A percentile compares a stretch with the other conserved stretches of the same genome.
Evolutionary conservation across 2,329 filamentous ascomycete species (phyloP).

Genomic region (Cercospora sp.): DNA sequence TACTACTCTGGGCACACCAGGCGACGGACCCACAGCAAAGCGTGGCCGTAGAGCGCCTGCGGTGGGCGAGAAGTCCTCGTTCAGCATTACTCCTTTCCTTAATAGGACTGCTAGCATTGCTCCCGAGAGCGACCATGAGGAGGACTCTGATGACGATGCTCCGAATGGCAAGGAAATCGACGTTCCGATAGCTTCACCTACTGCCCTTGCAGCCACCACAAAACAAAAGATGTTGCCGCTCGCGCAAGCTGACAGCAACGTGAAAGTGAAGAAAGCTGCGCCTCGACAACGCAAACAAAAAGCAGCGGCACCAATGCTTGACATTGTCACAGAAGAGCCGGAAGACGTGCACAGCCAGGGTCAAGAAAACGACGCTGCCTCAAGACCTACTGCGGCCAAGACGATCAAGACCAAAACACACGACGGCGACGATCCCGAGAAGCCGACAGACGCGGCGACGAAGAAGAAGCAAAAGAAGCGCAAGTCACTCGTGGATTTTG

Average conservation of each 20-base stretch:
- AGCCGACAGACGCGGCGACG: slow-evolving; percentile 43
- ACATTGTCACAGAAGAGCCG: slow-evolving; percentile 48
- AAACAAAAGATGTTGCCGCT: slow-evolving; percentile 46
- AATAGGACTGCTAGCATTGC: slow-evolving; percentile 68
- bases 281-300: slow-evolving; percentile 43
- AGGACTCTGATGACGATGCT: slow-evolving; percentile 27
- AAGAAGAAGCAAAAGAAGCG: slow-evolving; percentile 43
- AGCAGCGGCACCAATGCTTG: slow-evolving; percentile 41
- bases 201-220: slow-evolving; percentile 30
- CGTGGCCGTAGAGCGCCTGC: slow-evolving; percentile 54
- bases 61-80: slow-evolving; percentile 82
- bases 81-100: slow-evolving; percentile 92
- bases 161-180: slow-evolving; percentile 34
- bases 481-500: slow-evolving; percentile 52
- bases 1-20: slow-evolving; percentile 52
- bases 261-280: slow-evolving; percentile 44
- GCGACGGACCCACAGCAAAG: slow-evolving; percentile 50
- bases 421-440: slow-evolving; percentile 33
- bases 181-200: slow-evolving; percentile 29
- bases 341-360: slow-evolving; percentile 40
- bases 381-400: slow-evolving; percentile 38
- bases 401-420: slow-evolving; percentile 43
- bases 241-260: slow-evolving; percentile 47
- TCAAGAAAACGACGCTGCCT: slow-evolving; percentile 40
- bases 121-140: slow-evolving; percentile 44